A percentile compares a stretch with the other conserved stretches of the same genome.
Conservation (phyloP, 2,329 filamentous ascomycete genomes). For the Colletotrichum eleusines region DNA sequence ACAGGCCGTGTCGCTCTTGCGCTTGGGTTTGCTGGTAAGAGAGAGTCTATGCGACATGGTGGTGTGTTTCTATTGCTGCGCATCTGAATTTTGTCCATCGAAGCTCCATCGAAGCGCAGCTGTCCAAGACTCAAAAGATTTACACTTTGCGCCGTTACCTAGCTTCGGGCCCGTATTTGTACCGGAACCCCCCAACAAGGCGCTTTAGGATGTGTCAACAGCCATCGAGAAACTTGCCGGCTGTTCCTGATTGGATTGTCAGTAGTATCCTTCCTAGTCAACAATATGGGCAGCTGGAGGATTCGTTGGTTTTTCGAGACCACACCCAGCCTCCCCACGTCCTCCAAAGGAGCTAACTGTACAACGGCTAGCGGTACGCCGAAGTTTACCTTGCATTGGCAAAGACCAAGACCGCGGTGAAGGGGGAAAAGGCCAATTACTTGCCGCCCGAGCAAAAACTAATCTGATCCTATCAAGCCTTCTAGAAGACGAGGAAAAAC, state of each 20-base stretch:
- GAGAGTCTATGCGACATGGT: conserved; percentile 17
- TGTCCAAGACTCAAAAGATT: conserved; percentile 27
- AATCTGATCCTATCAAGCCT: neutral
- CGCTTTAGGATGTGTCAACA: neutral
- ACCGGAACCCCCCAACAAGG: neutral
- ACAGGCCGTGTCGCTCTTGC: conserved; percentile 13
- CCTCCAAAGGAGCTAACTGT: neutral
- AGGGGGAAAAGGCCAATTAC: neutral
- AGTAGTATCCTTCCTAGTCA: too few species aligned
- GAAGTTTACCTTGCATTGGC: neutral
- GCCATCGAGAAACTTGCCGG: neutral
- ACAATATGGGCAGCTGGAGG: neutral
- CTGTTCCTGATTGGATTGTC: conserved; percentile 3
- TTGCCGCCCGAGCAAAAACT: too few species aligned
- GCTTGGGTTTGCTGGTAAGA: conserved; percentile 24
- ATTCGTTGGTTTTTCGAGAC: conserved; percentile 15
- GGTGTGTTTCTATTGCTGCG: conserved; percentile 19
- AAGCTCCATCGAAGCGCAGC: conserved; percentile 12
- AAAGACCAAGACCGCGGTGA: neutral
- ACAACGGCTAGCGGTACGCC: neutral
- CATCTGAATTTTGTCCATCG: conserved; percentile 1
- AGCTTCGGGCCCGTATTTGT: conserved; percentile 3
- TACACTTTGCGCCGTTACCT: conserved; percentile 33
- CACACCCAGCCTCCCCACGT: neutral
- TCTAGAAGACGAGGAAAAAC: conserved; percentile 4